A percentile compares a stretch with the other conserved stretches of the same genome.
Conservation (phyloP, 441 rosid species). For the Populus hybrid region DNA sequence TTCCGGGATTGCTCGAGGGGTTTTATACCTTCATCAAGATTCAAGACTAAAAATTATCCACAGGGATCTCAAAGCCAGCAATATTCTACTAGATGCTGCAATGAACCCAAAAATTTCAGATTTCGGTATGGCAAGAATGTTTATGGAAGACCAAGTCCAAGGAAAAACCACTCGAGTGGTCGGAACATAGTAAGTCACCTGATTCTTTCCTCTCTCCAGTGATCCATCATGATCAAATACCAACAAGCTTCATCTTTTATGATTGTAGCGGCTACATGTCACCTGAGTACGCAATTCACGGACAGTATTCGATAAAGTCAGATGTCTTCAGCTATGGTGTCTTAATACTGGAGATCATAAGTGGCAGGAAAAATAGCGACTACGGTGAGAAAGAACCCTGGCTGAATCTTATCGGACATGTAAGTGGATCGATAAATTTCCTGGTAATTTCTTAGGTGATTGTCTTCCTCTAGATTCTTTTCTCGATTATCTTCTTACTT, state of each 20-base stretch:
- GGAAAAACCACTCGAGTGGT: conserved; percentile 11
- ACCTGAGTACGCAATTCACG: conserved; percentile 40
- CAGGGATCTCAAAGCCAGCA: conserved; percentile 60
- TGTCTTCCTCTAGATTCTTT: neutral
- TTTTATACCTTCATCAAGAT: conserved; percentile 62
- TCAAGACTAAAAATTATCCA: conserved; percentile 61
- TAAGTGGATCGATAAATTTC: neutral
- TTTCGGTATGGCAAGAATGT: conserved; percentile 18
- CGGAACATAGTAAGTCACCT: conserved; percentile 18
- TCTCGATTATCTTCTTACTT: neutral
- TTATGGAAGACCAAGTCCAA: conserved; percentile 9
- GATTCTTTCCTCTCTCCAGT: neutral
- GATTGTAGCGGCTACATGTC: conserved; percentile 39
- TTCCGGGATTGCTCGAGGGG: conserved; percentile 53
- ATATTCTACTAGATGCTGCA: conserved; percentile 23
- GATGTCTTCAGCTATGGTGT: conserved; percentile 13
- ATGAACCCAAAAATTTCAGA: conserved; percentile 21
- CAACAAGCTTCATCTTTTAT: no score
- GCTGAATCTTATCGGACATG: neutral
- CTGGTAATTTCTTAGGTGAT: neutral
- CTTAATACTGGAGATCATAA: conserved; percentile 1
- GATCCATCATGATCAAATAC: neutral
- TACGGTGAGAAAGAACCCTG: no score
- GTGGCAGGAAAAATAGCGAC: conserved; percentile 5
- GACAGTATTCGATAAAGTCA: conserved; percentile 30